phyloP scores from a whole-genome alignment of 2,329 filamentous ascomycete species.

The Pseudogymnoascus sp. region DNA sequence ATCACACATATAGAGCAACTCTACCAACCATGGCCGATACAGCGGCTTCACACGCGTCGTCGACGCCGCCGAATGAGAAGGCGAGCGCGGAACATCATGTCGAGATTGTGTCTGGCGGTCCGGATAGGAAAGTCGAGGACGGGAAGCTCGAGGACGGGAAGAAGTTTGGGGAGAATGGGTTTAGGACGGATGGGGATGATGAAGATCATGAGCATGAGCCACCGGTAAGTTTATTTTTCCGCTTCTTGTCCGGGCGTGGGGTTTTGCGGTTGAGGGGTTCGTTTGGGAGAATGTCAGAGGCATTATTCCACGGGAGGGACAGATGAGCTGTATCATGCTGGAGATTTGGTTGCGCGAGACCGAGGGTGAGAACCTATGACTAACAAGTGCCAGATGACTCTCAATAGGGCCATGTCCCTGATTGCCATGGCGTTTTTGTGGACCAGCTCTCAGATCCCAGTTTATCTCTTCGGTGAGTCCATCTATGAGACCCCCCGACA shows the following conservation, averaged over 20 bases:
- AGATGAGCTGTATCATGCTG: neutral
- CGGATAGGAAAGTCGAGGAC: neutral
- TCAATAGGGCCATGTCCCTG: slow-evolving; percentile 42
- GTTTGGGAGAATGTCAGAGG: neutral
- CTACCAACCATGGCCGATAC: neutral
- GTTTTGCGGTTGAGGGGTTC: neutral
- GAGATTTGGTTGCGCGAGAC: neutral
- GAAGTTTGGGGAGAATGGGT: slow-evolving; percentile 39
- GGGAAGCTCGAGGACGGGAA: slow-evolving; percentile 12
- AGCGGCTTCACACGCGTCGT: slow-evolving; percentile 14
- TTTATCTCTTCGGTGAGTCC: slow-evolving; percentile 39
- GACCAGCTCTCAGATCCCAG: slow-evolving; percentile 50
- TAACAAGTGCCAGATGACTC: slow-evolving; percentile 31
- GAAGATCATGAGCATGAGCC: slow-evolving; percentile 39
- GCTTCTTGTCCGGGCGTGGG: neutral
- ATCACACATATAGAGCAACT: neutral
- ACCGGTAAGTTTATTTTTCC: slow-evolving; percentile 28
- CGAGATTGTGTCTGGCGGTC: neutral
- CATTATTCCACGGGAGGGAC: neutral
- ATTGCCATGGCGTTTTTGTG: slow-evolving; percentile 51
- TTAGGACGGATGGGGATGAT: slow-evolving; percentile 38
- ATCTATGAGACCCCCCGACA: neutral
- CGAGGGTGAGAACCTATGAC: neutral
- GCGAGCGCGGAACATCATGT: slow-evolving; percentile 5
- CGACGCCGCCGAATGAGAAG: slow-evolving; percentile 19